Evolutionary conservation across 208 protist species (phyloP), one percentile per base, ranked within the genome.

Genomic region (Leishmania guyanensis): DNA sequence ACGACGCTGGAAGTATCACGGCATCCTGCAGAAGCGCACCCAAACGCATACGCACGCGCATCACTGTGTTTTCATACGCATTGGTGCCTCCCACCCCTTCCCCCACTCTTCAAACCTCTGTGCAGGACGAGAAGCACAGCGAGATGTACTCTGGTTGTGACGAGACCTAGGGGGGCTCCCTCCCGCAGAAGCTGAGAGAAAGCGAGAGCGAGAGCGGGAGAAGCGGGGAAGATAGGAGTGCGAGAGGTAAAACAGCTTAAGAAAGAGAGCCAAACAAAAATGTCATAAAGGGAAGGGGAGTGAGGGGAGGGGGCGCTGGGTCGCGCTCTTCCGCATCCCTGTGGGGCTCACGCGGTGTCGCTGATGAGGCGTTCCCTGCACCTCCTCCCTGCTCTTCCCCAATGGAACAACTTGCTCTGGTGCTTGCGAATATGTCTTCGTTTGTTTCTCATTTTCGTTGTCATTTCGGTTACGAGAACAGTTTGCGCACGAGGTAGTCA

Each of bases 401-500:
- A 39, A 33, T 68, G 29, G 10, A 29, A 29, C 64, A 17, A 20
- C 22, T 39, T 17, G 33, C 64, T 39, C 29, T 43, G 10, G 14
- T 9, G 29, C n/a, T 10, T 16, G 64, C 33, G 29, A 10, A 68
- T 68, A 29, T 68, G 10, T 22, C 9, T 65, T 33, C 29, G 20
- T 4, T 65, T 65, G 60, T 17, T 33, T 8, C 29, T 17, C 29
- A 33, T 29, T 65, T 6, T 16, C n/a, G n/a, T 39, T 16, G 6
- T 17, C 51, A 14, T n/a, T 17, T 76, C 71, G 3, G 71, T 76
- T 76, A 76, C 71, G 51, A 76, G 51, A 76, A n/a, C 29, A 26
- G 29, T 29, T 33, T 43, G 48, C 51, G 71, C 17, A 16, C 16
- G 51, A n/a, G 17, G n/a, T 39, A 14, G 46, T 53, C 43, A 8